Conservation (phyloP, 2,329 filamentous ascomycete species). For the Colletotrichum higginsianum region DNA sequence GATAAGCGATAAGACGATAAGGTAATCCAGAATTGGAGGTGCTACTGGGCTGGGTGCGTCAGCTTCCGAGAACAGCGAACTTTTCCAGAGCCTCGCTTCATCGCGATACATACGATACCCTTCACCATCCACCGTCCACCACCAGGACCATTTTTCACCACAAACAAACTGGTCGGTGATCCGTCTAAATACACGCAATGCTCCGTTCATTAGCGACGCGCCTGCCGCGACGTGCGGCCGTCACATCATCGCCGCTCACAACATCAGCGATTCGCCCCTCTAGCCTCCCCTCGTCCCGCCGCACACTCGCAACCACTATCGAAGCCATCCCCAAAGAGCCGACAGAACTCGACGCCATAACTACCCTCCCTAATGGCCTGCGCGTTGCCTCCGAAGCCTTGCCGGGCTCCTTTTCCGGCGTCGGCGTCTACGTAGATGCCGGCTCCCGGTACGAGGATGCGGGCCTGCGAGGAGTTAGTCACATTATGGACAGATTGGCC, state of each 20-base stretch:
- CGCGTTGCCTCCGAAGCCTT: constrained; percentile 95
- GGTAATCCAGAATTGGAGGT: constrained; percentile 12
- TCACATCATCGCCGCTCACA: constrained; percentile 17
- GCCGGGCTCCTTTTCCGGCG: constrained; percentile 93
- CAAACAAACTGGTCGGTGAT: neutral
- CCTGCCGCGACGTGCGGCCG: constrained; percentile 36
- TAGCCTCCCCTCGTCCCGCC: constrained; percentile 5
- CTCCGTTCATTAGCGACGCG: constrained; percentile 43
- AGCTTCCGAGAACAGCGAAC: constrained; percentile 28
- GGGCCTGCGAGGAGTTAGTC: constrained; percentile 88
- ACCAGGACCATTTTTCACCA: constrained; percentile 21
- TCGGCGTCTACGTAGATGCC: constrained; percentile 96
- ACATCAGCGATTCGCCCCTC: constrained; percentile 21
- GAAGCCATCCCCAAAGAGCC: constrained; percentile 70
- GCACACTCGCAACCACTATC: constrained; percentile 38
- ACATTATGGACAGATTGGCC: constrained; percentile 94
- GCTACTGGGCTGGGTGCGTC: neutral
- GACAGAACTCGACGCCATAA: constrained; percentile 88
- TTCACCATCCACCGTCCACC: constrained; percentile 2
- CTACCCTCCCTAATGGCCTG: constrained; percentile 90
- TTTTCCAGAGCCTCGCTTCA: constrained; percentile 28
- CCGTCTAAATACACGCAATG: constrained; percentile 15
- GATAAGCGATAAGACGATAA: constrained; percentile 41
- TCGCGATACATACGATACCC: constrained; percentile 14
- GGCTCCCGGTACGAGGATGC: constrained; percentile 94